Evolutionary conservation across 2,329 filamentous ascomycete species (phyloP), one percentile per base, ranked within the genome.

Genomic region (Xylariaceae sp.): DNA sequence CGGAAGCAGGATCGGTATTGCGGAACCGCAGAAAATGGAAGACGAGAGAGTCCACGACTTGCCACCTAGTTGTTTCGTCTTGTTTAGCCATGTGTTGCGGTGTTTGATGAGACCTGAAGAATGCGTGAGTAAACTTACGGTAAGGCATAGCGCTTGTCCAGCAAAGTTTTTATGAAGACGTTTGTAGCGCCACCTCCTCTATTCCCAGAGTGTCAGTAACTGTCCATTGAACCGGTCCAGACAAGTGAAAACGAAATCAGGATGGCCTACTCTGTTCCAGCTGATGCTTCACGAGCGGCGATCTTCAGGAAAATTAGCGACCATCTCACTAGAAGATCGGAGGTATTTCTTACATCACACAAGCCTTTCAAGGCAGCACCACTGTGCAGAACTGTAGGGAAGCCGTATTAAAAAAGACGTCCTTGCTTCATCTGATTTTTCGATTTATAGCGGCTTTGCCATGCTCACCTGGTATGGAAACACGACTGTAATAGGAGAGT

Each of bases 71-170:
- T 37, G 42, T 56, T 0, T 19, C 5, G 32, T 37, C 6, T 7
- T 26, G 6, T 19, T 59, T 50, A 60, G 51, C 27, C 19, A 32
- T 6, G 12, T 1, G 12, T 11, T 35, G n/a, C 34, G 19, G 19
- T 31, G 4, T 31, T 12, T 9, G 8, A 31, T n/a, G 9, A 31
- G 31, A n/a, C 6, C 34, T 29, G 19, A 26, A 27, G 19, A 30
- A 34, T 42, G 29, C 30, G 4, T 0, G 96, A 85, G 51, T 94
- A 19, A 19, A 91, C 73, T 95, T 88, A 96, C 0, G 92, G 94
- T 8, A 99, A 77, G 0, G 94, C 94, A 65, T 99, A 97, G 69
- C 95, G 95, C 80, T 99, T 99, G 73, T 96, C 92, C 3, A 99
- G 77, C 39, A 99, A 80, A 0, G 89, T 85, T 68, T 89, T 89